phyloP scores from a whole-genome alignment of 2,329 filamentous ascomycete species.

The Ophiosphaerella narmari region DNA sequence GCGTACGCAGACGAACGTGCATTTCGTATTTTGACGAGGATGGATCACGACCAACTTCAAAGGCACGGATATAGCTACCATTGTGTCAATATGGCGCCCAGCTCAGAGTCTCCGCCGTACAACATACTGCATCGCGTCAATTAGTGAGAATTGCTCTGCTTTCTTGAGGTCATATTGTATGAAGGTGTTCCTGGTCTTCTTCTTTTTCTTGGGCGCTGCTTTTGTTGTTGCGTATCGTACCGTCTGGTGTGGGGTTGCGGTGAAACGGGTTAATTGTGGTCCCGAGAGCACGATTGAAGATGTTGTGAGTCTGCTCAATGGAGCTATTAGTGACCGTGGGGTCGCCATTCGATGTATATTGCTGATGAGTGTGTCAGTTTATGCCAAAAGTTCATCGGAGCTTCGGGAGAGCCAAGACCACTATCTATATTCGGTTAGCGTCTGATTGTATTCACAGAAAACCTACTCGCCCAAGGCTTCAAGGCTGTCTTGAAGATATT shows the following conservation, averaged over 20 bases:
- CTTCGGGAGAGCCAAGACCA: conserved; percentile 30
- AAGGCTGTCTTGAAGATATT: too few relatives aligned
- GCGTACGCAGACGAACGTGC: conserved; percentile 78
- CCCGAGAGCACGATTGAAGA: conserved; percentile 24
- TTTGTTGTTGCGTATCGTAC: conserved; percentile 49
- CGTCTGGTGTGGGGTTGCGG: conserved; percentile 41
- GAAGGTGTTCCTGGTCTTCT: conserved; percentile 70
- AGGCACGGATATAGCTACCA: conserved; percentile 81
- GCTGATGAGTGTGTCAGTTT: conserved; percentile 7
- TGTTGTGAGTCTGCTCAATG: conserved; percentile 36
- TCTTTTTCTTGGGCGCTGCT: conserved; percentile 51
- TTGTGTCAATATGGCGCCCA: too few relatives aligned
- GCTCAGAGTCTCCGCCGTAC: neutral
- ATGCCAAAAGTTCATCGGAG: conserved; percentile 32
- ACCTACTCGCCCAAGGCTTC: too few relatives aligned
- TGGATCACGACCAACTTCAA: conserved; percentile 83
- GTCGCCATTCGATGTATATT: conserved; percentile 37
- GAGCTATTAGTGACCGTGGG: conserved; percentile 39
- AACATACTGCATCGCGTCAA: conserved; percentile 86
- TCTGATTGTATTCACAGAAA: too few relatives aligned
- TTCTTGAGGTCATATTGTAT: conserved; percentile 66
- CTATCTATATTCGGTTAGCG: neutral
- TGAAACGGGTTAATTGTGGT: conserved; percentile 25
- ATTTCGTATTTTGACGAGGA: conserved; percentile 84
- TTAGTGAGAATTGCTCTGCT: conserved; percentile 76